These are phyloP conservation scores for Triangularia setosa DNA, from an alignment of 2,329 filamentous ascomycete species.

Conservation along the genomic window DNA sequence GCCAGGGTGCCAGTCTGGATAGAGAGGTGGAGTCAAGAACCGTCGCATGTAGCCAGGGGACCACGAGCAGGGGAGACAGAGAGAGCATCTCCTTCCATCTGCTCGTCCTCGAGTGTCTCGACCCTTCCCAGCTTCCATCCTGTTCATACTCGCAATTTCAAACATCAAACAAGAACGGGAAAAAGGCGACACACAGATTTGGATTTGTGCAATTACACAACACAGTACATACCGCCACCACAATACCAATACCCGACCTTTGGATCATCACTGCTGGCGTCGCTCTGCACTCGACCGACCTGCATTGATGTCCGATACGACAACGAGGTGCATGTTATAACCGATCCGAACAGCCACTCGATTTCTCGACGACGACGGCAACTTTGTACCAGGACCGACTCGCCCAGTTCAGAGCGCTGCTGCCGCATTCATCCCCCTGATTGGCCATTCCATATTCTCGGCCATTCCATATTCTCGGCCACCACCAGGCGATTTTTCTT, in stretches of 20 bases:
- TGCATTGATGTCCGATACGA: slow-evolving; percentile 19
- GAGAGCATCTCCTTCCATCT: background rate
- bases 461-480: too few relatives aligned
- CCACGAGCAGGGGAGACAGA: background rate
- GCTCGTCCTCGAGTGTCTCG: background rate
- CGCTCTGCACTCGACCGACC: background rate
- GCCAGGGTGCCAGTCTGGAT: slow-evolving; percentile 3
- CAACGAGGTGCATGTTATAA: background rate
- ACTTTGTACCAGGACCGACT: background rate
- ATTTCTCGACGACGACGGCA: background rate
- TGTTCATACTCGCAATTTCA: background rate
- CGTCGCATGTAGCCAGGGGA: background rate
- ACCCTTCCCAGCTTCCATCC: background rate
- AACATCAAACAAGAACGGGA: background rate
- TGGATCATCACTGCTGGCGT: background rate
- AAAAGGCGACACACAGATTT: background rate
- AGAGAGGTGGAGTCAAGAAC: background rate
- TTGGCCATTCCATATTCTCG: too few relatives aligned
- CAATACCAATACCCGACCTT: background rate
- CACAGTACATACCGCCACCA: too few relatives aligned
- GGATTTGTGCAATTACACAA: too few relatives aligned
- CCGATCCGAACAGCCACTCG: background rate
- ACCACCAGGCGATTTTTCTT: background rate
- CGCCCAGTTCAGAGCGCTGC: background rate
- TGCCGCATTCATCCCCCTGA: background rate